Evolutionary conservation across 495 filamentous ascomycete species (phyloP).

Genomic region (Corynascus novoguineensis): DNA sequence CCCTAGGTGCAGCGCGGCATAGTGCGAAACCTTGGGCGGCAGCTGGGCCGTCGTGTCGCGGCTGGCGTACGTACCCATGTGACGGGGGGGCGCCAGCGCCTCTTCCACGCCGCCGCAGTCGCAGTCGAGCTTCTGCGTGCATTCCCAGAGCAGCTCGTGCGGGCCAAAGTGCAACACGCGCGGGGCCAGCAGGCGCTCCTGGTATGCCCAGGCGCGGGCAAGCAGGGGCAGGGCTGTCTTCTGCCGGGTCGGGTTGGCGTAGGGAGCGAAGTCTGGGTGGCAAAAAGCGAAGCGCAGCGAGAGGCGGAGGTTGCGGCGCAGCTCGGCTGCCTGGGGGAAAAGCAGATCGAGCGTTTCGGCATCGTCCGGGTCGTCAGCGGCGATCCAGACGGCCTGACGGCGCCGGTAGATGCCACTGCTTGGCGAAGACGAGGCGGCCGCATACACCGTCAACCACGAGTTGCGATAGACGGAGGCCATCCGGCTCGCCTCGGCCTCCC

Average conservation of each 20-base stretch:
- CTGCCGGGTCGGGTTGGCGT: neutral
- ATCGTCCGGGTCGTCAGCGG: neutral
- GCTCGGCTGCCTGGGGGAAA: neutral
- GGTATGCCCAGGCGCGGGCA: neutral
- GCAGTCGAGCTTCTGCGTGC: neutral
- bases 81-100: neutral
- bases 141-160: neutral
- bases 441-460: neutral
- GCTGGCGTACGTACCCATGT: neutral
- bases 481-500: neutral
- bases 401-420: neutral
- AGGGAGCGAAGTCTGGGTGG: neutral
- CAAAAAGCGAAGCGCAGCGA: neutral
- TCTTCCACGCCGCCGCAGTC: neutral
- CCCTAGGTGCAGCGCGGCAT: neutral
- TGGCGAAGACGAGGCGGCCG: neutral
- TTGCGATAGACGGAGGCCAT: neutral
- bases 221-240: neutral
- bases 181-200: constrained; percentile 1
- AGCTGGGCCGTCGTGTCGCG: neutral
- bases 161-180: constrained; percentile 1
- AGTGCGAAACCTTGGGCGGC: constrained; percentile 1
- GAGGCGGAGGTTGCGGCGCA: neutral
- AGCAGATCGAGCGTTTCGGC: neutral
- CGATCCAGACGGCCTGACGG: neutral